Base-by-base conservation (phyloP, 306 rosid genomes). In the Senna siamea region DNA sequence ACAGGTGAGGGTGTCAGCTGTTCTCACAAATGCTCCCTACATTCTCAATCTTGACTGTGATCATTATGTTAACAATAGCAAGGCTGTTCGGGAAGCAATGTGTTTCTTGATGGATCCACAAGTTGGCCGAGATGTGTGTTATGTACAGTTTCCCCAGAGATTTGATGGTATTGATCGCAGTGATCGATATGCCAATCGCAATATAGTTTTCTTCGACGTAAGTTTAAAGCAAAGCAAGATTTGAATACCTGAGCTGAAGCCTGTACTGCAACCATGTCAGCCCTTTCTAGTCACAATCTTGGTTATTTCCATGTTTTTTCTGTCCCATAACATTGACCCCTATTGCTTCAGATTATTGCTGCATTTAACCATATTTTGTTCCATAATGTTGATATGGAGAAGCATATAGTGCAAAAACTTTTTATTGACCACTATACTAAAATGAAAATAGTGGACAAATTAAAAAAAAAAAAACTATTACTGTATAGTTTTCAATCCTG, bases 1-100 rank as follows among this genome's bases (percentile, higher is more conserved):
- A 48, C 83, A 94, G 97, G 96, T 94, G 43, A 85, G 99, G 72
- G 99, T 89, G 73, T 94, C 99, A 46, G 99, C 99, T 62, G 85
- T 94, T 79, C 97, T 94, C 69, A 94, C 99, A 63, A 94, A 94
- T 77, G 99, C 96, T 74, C 97, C 99, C 23, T 94, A 61, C 93
- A 94, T 94, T 77, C 99, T 94, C 83, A 94, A 94, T 60, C 97
- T 94, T 52, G 99, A 94, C 5, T 94, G 99, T 77, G 99, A 94
- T 79, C 99, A 94, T 75, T 94, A 94, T 53, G 86, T 94, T 67
- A 94, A 94, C 92, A 94, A 94, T 72, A 94, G 99, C 87, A 82
- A 92, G 85, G 97, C 97, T 37, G 84, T 92, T 76, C 87, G 96
- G 5, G 99, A 94, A 87, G 99, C 99, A 22, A 94, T 94, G 99